Base-by-base conservation (phyloP, 1,284 basidiomycete genomes). In the Ustilago vetiveriae region DNA sequence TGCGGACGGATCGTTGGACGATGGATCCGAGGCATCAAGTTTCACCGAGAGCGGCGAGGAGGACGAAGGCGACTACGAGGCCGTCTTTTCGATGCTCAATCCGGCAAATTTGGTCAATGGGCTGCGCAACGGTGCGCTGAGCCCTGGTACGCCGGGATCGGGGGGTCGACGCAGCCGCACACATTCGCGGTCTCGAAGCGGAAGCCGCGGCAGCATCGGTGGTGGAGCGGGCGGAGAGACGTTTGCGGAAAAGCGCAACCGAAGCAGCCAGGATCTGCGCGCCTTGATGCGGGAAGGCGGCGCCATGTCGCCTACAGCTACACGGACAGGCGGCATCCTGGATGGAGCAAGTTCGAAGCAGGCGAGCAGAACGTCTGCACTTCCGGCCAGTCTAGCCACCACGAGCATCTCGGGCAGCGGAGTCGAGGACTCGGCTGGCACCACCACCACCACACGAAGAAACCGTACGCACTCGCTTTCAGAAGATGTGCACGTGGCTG, bases 11-110 rank as follows among this genome's bases (percentile, higher is more conserved):
- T 53, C 55, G 21, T 70, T 48, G 32, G 68, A 57, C 19, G 60
- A 69, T 11, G 60, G 35, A 4, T 65, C 69, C 10, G 66, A 65
- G 10, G 67, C 57, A 14, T 65, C 57, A 36, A 60, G 58, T 49
- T 64, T 37, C 23, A 60, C 53, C 7, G 64, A 64, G 33, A 60
- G 62, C 29, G 65, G 52, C 32, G 74, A 72, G 41, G 75, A 77
- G 47, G 76, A 79, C 24, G 76, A 78, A 36, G 75, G 75, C 19
- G 77, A 79, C 43, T 79, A 79, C 55, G 77, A 79, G 38, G 74
- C 75, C 17, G 67, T 79, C 35, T 79, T 79, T 39, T 66, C 74
- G 41, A 76, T 79, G 72, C 62, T 79, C 43, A 74, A 68, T 37
- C 63, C 68, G 16, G 33, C 37, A 23, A 58, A 41, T 13, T 43